phyloP scores from a whole-genome alignment of 2,329 filamentous ascomycete species.

The Aspergillus candidus region DNA sequence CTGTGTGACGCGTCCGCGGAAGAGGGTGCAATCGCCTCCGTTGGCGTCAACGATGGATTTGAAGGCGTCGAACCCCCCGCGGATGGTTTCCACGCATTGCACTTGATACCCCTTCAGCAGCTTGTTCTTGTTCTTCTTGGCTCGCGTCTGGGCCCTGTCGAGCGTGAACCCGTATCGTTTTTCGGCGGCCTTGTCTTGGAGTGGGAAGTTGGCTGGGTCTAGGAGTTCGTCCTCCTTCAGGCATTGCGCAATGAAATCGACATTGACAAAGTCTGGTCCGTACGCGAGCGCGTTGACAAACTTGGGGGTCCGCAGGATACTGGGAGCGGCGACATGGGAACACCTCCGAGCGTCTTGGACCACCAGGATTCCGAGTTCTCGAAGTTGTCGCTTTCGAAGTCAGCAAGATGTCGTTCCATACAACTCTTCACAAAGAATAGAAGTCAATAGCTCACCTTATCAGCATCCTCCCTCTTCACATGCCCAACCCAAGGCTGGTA shows the following conservation, averaged over 20 bases:
- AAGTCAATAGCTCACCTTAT: conserved; percentile 59
- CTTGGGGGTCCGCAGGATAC: conserved; percentile 83
- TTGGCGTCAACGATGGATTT: conserved; percentile 82
- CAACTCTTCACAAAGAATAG: neutral
- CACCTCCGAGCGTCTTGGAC: conserved; percentile 69
- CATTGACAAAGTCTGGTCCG: conserved; percentile 70
- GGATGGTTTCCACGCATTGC: conserved; percentile 75
- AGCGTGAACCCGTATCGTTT: conserved; percentile 64
- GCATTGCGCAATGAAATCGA: conserved; percentile 70
- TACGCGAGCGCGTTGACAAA: conserved; percentile 83
- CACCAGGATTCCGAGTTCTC: conserved; percentile 74
- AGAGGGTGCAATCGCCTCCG: conserved; percentile 74
- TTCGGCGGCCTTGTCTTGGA: conserved; percentile 70
- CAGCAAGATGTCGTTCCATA: neutral
- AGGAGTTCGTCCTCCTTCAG: conserved; percentile 63
- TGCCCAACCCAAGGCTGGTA: conserved; percentile 76
- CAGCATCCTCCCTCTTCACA: conserved; percentile 66
- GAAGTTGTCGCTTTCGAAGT: conserved; percentile 63
- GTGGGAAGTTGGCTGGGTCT: conserved; percentile 57
- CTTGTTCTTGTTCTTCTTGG: conserved; percentile 67
- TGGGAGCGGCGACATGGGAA: conserved; percentile 81
- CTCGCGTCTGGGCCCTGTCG: conserved; percentile 60
- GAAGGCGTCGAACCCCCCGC: conserved; percentile 77
- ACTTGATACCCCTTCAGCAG: conserved; percentile 71
- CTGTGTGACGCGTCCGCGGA: conserved; percentile 66